Conservation (phyloP, 495 filamentous ascomycete species). For the Pyrenopolyporus hunteri region DNA sequence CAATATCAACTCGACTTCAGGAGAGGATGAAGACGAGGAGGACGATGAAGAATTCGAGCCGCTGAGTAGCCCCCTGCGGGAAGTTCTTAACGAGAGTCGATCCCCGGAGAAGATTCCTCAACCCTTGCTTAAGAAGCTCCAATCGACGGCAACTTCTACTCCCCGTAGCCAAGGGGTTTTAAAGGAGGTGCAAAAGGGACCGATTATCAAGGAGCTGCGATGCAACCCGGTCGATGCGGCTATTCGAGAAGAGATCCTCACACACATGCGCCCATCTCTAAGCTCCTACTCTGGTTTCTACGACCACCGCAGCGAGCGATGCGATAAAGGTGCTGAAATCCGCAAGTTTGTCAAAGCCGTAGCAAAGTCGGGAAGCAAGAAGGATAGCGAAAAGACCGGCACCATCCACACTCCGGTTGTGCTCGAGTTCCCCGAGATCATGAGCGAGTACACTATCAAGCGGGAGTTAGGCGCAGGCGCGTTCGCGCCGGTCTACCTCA, state of each 20-base stretch:
- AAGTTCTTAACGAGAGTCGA: slow-evolving; percentile 55
- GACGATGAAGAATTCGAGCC: slow-evolving; percentile 58
- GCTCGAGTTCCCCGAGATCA: slow-evolving; percentile 68
- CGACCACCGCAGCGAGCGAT: slow-evolving; percentile 64
- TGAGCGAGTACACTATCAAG: slow-evolving; percentile 73
- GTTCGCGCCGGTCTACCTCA: slow-evolving; percentile 92
- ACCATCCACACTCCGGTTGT: slow-evolving; percentile 63
- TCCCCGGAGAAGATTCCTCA: slow-evolving; percentile 51
- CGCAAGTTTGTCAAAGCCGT: slow-evolving; percentile 75
- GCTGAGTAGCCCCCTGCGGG: slow-evolving; percentile 72
- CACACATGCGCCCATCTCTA: slow-evolving; percentile 71
- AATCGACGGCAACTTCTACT: slow-evolving; percentile 32
- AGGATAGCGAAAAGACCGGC: slow-evolving; percentile 64
- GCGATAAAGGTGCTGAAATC: slow-evolving; percentile 72
- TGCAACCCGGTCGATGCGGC: slow-evolving; percentile 86
- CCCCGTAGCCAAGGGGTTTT: slow-evolving; percentile 21
- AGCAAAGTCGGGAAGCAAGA: slow-evolving; percentile 63
- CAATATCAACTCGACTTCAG: slow-evolving; percentile 28
- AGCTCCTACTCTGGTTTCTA: slow-evolving; percentile 77
- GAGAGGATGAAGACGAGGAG: slow-evolving; percentile 45
- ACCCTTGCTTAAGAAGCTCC: slow-evolving; percentile 52
- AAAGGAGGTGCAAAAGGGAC: slow-evolving; percentile 55
- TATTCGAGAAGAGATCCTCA: slow-evolving; percentile 75
- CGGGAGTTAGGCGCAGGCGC: slow-evolving; percentile 92
- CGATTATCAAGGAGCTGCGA: slow-evolving; percentile 77